Evolutionary conservation across 192 early-diverging fungal species (phyloP).

Genomic region (Martensiomyces pterosporus): DNA sequence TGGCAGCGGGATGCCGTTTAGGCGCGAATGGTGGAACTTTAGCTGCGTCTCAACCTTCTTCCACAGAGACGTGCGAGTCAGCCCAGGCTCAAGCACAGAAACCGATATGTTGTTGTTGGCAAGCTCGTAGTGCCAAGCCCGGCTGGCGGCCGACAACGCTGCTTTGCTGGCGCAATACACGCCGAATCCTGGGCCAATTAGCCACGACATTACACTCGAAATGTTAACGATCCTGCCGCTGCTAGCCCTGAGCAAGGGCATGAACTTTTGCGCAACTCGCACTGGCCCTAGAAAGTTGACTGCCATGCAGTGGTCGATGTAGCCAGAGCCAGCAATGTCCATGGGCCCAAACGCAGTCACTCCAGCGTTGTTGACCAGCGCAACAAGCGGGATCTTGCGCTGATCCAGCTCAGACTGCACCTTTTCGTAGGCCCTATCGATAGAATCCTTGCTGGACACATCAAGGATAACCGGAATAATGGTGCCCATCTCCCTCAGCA

Average conservation of each 20-base stretch:
- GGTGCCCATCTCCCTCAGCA: slow-evolving; percentile 2
- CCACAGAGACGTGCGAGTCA: slow-evolving; percentile 48
- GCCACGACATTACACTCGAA: slow-evolving; percentile 51
- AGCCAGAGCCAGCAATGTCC: slow-evolving; percentile 36
- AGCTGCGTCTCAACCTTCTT: slow-evolving; percentile 50
- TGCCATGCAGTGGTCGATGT: slow-evolving; percentile 37
- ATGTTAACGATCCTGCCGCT: slow-evolving; percentile 51
- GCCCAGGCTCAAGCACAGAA: slow-evolving; percentile 45
- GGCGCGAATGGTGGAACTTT: slow-evolving; percentile 43
- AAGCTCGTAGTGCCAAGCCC: slow-evolving; percentile 47
- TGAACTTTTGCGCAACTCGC: slow-evolving; percentile 44
- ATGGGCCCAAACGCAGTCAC: slow-evolving; percentile 47
- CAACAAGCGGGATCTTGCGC: slow-evolving; percentile 41
- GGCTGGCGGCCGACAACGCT: slow-evolving; percentile 43
- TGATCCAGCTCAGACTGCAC: slow-evolving; percentile 30
- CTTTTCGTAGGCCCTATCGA: slow-evolving; percentile 27
- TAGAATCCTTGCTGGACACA: slow-evolving; percentile 31
- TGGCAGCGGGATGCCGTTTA: slow-evolving; percentile 28
- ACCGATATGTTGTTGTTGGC: slow-evolving; percentile 41
- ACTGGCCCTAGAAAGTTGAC: slow-evolving; percentile 53
- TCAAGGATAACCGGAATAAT: slow-evolving; percentile 50
- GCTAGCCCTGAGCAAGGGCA: slow-evolving; percentile 45
- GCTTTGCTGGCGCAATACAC: slow-evolving; percentile 54
- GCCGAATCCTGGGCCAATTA: slow-evolving; percentile 51
- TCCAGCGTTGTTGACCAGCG: slow-evolving; percentile 51